phyloP scores from a whole-genome alignment of 306 rosid genomes.

The Prunus salicina region DNA sequence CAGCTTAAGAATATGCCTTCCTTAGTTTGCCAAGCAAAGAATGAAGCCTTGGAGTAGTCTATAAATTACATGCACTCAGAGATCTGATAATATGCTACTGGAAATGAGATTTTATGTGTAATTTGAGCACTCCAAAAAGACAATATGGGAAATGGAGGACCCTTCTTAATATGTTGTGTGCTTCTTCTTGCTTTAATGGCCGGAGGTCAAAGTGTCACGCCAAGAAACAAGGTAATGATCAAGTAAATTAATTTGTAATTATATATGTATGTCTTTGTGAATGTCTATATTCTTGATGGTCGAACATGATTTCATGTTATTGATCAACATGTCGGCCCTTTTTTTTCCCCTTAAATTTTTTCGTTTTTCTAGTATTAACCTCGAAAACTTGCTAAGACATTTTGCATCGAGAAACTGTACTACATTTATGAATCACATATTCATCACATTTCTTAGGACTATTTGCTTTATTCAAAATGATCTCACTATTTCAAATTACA shows the following conservation, averaged over 20 bases:
- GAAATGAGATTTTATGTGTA: slow-evolving; percentile 1
- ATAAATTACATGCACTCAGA: background rate
- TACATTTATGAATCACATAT: background rate
- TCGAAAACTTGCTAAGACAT: background rate
- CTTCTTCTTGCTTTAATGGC: slow-evolving; percentile 34
- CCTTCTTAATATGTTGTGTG: slow-evolving; percentile 24
- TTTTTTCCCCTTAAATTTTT: background rate
- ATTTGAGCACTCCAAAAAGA: background rate
- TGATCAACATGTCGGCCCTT: background rate
- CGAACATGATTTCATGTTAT: too few relatives aligned
- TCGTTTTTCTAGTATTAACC: background rate
- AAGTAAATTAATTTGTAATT: background rate
- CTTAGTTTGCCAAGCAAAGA: slow-evolving; percentile 45
- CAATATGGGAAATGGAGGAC: slow-evolving; percentile 13
- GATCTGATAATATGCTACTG: background rate
- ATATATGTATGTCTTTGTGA: background rate
- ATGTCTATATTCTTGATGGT: too few relatives aligned
- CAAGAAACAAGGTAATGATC: slow-evolving; percentile 39
- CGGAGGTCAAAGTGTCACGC: slow-evolving; percentile 34
- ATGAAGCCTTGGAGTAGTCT: slow-evolving; percentile 15
- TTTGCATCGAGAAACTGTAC: background rate
- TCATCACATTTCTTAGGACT: too few relatives aligned
- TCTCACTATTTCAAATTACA: background rate
- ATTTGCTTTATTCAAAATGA: background rate
- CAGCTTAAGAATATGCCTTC: slow-evolving; percentile 38